Evolutionary conservation across 257 asterid genomes (phyloP).

Genomic region (Voacanga thouarsii): DNA sequence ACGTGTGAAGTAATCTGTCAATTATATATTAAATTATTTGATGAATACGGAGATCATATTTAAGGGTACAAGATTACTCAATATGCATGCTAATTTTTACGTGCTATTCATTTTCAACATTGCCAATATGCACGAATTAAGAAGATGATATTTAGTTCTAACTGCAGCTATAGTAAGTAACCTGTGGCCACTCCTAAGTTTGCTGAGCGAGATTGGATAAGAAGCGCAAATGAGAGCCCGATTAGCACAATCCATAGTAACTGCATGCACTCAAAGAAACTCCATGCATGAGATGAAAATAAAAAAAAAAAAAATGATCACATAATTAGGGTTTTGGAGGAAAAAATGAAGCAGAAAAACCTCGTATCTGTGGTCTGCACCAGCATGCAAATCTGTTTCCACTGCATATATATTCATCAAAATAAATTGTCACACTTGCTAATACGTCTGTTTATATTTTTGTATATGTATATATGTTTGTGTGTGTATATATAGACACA

Average conservation of each 20-base stretch:
- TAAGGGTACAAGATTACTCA: no score
- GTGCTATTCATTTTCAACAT: not conserved
- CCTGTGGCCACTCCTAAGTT: slow-evolving; percentile 41
- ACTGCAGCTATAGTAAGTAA: not conserved
- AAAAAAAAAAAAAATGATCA: not conserved
- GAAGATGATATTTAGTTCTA: not conserved
- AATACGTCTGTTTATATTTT: not conserved
- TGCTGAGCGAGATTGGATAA: slow-evolving; percentile 29
- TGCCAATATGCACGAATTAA: not conserved
- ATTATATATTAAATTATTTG: no score
- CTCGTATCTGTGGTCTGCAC: slow-evolving; percentile 84
- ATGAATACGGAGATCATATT: no score
- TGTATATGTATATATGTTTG: not conserved
- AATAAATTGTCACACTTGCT: not conserved
- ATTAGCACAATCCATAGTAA: slow-evolving; percentile 75
- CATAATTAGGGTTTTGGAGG: not conserved
- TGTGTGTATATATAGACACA: not conserved
- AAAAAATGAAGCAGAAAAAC: slow-evolving; percentile 23
- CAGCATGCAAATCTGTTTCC: slow-evolving; percentile 77
- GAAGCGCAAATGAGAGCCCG: slow-evolving; percentile 70
- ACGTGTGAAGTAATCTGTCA: no score
- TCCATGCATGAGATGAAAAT: not conserved
- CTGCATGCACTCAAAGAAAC: slow-evolving; percentile 29
- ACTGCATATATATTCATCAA: slow-evolving; percentile 34
- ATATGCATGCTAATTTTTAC: not conserved